phyloP scores from a whole-genome alignment of 768 basidiomycete genomes.

The Brasilioporus rufonigricans region DNA sequence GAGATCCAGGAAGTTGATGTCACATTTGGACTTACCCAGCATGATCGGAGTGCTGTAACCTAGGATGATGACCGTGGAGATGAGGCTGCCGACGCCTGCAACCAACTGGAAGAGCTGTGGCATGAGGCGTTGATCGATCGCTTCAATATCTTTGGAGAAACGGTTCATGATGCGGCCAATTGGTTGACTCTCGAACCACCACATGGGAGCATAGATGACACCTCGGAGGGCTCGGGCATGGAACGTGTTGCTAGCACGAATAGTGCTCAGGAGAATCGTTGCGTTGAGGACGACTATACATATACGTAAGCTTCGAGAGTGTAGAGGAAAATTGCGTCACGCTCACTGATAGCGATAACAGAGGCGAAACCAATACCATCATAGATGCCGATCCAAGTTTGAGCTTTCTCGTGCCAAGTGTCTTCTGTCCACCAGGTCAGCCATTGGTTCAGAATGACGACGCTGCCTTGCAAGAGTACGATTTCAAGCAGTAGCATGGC shows the following conservation, averaged over 20 bases:
- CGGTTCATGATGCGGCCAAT: conserved; percentile 48
- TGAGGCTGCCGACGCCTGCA: conserved; percentile 22
- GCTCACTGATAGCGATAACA: conserved; percentile 20
- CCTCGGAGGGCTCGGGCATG: conserved; percentile 24
- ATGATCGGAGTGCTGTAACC: conserved; percentile 30
- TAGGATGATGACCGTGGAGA: conserved; percentile 25
- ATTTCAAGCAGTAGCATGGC: conserved; percentile 20
- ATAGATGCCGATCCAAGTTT: conserved; percentile 30
- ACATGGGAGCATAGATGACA: conserved; percentile 26
- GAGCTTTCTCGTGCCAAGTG: conserved; percentile 22
- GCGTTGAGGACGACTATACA: conserved; percentile 26
- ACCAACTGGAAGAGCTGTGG: conserved; percentile 29
- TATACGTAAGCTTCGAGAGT: background rate
- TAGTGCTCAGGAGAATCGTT: conserved; percentile 25
- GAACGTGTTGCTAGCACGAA: conserved; percentile 27
- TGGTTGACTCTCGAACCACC: conserved; percentile 34
- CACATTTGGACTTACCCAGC: conserved; percentile 34
- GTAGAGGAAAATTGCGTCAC: background rate
- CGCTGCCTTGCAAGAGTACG: conserved; percentile 23
- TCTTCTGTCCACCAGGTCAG: conserved; percentile 32
- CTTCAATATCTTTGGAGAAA: conserved; percentile 41
- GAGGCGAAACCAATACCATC: conserved; percentile 25
- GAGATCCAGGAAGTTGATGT: background rate
- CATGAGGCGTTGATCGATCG: conserved; percentile 38
- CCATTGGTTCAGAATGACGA: conserved; percentile 28